These are phyloP conservation scores for Pseudisothecium myosuroides DNA, from an alignment of 225 moss, liverwort and hornwort species.

Conservation along the genomic window DNA sequence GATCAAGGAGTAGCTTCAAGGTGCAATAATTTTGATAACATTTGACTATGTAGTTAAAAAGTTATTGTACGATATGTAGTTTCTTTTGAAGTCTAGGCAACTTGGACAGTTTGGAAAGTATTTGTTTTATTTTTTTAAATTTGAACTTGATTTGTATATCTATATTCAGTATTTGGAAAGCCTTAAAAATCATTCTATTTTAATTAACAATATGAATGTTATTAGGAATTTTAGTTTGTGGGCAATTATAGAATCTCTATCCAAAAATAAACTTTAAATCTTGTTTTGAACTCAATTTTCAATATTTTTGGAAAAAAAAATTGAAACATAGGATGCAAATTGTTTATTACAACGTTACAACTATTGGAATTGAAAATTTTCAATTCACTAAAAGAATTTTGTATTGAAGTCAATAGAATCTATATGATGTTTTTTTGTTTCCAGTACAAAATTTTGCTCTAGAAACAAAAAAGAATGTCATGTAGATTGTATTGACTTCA, in stretches of 20 bases:
- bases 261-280: background rate
- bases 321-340: background rate
- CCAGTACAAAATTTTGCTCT: too few relatives aligned
- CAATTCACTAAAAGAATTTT: background rate
- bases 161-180: background rate
- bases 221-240: background rate
- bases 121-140: background rate
- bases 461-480: too few relatives aligned
- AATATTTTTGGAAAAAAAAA: too few relatives aligned
- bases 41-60: background rate
- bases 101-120: rapidly evolving
- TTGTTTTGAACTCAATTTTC: background rate
- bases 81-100: rapidly evolving
- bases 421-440: too few relatives aligned
- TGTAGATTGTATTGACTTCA: too few relatives aligned
- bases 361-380: background rate
- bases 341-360: background rate
- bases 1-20: background rate
- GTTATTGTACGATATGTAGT: background rate
- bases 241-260: rapidly evolving
- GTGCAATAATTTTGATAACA: background rate
- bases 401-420: too few relatives aligned
- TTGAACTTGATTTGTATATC: background rate
- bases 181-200: background rate
- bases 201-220: rapidly evolving